A percentile compares a stretch with the other conserved stretches of the same genome.
These are phyloP conservation scores for Sphaerostilbella broomeana DNA, from an alignment of 2,329 filamentous ascomycete genomes.

Conservation along the genomic window DNA sequence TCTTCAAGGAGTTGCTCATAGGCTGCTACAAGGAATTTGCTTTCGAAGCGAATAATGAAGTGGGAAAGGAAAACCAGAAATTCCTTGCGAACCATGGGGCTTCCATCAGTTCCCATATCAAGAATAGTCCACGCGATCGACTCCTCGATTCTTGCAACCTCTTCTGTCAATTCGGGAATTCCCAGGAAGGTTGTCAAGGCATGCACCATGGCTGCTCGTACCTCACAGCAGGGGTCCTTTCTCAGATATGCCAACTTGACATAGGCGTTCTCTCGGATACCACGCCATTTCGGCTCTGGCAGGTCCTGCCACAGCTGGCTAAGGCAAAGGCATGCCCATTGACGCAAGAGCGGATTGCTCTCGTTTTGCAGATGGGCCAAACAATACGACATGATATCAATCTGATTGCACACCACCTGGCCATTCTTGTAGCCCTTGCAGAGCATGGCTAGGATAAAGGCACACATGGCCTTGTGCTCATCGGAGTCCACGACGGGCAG, in stretches of 20 bases:
- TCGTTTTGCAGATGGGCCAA: slow-evolving; percentile 75
- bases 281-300: slow-evolving; percentile 89
- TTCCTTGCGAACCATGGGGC: slow-evolving; percentile 88
- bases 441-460: slow-evolving; percentile 94
- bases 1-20: slow-evolving; percentile 89
- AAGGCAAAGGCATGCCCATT: slow-evolving; percentile 93
- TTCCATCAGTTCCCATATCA: slow-evolving; percentile 89
- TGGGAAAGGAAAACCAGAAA: slow-evolving; percentile 88
- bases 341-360: slow-evolving; percentile 80
- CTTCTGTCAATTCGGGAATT: slow-evolving; percentile 85
- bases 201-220: slow-evolving; percentile 86
- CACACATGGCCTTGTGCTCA: slow-evolving; percentile 98
- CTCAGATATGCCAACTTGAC: slow-evolving; percentile 72
- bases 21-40: slow-evolving; percentile 83
- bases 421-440: slow-evolving; percentile 92
- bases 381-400: slow-evolving; percentile 85
- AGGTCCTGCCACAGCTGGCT: slow-evolving; percentile 92
- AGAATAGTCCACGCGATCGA: slow-evolving; percentile 82
- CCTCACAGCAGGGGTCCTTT: slow-evolving; percentile 83
- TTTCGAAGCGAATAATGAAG: slow-evolving; percentile 84
- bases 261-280: slow-evolving; percentile 83
- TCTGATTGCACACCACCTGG: slow-evolving; percentile 83
- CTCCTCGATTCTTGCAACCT: slow-evolving; percentile 86
- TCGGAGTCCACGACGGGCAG: slow-evolving; percentile 82
- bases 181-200: slow-evolving; percentile 91